A percentile compares a stretch with the other conserved stretches of the same genome.
These are phyloP conservation scores for Hymenoscyphus linearis DNA, from an alignment of 2,329 filamentous ascomycete species.

Conservation along the genomic window DNA sequence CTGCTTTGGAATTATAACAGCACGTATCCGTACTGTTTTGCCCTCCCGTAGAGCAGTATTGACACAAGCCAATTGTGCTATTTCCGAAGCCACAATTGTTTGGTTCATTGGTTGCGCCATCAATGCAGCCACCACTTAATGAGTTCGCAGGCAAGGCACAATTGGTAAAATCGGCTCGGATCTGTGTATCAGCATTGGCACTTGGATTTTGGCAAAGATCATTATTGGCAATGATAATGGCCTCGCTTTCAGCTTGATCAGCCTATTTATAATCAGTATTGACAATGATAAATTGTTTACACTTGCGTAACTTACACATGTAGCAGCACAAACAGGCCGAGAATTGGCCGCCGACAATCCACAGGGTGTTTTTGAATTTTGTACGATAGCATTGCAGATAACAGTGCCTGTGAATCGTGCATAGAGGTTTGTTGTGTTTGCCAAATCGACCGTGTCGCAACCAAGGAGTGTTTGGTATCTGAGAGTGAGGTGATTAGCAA, in stretches of 20 bases:
- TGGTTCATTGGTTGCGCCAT: constrained; percentile 73
- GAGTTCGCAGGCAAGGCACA: constrained; percentile 80
- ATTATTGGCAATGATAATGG: constrained; percentile 70
- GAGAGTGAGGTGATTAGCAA: constrained; percentile 29
- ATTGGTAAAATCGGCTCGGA: constrained; percentile 86
- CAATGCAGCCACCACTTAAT: constrained; percentile 70
- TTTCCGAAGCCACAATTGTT: constrained; percentile 79
- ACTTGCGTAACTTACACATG: constrained; percentile 59
- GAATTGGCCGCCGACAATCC: constrained; percentile 57
- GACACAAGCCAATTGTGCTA: constrained; percentile 71
- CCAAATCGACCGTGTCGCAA: constrained; percentile 70
- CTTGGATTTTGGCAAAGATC: constrained; percentile 65
- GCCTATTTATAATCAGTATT: constrained; percentile 46
- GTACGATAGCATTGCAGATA: constrained; percentile 89
- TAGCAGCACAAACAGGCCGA: constrained; percentile 78
- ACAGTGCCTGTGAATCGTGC: constrained; percentile 89
- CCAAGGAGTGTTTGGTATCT: constrained; percentile 82
- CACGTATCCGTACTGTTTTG: constrained; percentile 93
- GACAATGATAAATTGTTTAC: constrained; percentile 14
- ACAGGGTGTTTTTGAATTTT: constrained; percentile 75
- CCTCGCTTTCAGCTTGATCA: constrained; percentile 82
- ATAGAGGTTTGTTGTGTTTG: constrained; percentile 76
- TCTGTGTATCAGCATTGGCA: constrained; percentile 64
- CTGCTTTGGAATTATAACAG: constrained; percentile 77
- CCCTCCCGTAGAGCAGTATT: constrained; percentile 77